These are phyloP conservation scores for Populus tremula DNA, from an alignment of 345 rosid species.

Conservation along the genomic window DNA sequence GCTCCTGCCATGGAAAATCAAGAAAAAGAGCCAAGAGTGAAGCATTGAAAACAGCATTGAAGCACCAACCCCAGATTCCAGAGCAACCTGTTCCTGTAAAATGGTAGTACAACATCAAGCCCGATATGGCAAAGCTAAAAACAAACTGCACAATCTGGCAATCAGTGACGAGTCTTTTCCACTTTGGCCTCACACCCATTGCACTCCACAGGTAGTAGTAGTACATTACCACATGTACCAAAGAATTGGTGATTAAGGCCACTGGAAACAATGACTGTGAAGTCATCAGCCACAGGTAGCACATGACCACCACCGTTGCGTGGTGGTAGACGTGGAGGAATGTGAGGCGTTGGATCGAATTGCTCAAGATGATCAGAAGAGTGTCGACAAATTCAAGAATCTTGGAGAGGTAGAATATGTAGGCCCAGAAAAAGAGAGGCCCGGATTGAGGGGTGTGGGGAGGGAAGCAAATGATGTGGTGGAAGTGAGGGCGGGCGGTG, in stretches of 20 bases:
- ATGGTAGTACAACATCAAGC: slow-evolving; percentile 40
- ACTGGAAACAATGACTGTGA: slow-evolving; percentile 51
- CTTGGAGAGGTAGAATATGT: slow-evolving; percentile 66
- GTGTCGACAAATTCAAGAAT: slow-evolving; percentile 58
- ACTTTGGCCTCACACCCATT: slow-evolving; percentile 51
- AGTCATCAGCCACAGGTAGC: slow-evolving; percentile 45
- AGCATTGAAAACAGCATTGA: slow-evolving; percentile 45
- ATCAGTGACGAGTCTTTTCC: slow-evolving; percentile 64
- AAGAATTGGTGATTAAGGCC: slow-evolving; percentile 49
- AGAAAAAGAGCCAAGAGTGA: slow-evolving; percentile 49
- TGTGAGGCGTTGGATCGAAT: slow-evolving; percentile 45
- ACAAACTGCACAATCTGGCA: slow-evolving; percentile 62
- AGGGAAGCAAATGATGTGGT: slow-evolving; percentile 53
- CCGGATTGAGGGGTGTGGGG: slow-evolving; percentile 38
- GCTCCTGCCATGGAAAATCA: slow-evolving; percentile 50
- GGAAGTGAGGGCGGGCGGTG: slow-evolving; percentile 23
- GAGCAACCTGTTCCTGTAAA: slow-evolving; percentile 52
- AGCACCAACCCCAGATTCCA: slow-evolving; percentile 59
- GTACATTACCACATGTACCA: slow-evolving; percentile 68
- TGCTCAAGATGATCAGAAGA: slow-evolving; percentile 44
- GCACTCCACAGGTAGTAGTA: slow-evolving; percentile 45
- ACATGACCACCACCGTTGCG: slow-evolving; percentile 55
- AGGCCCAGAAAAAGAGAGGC: slow-evolving; percentile 66
- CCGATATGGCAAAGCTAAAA: slow-evolving; percentile 40
- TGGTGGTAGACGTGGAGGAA: slow-evolving; percentile 81